phyloP scores from a whole-genome alignment of 768 basidiomycete genomes.

The Termitomyces sp. region DNA sequence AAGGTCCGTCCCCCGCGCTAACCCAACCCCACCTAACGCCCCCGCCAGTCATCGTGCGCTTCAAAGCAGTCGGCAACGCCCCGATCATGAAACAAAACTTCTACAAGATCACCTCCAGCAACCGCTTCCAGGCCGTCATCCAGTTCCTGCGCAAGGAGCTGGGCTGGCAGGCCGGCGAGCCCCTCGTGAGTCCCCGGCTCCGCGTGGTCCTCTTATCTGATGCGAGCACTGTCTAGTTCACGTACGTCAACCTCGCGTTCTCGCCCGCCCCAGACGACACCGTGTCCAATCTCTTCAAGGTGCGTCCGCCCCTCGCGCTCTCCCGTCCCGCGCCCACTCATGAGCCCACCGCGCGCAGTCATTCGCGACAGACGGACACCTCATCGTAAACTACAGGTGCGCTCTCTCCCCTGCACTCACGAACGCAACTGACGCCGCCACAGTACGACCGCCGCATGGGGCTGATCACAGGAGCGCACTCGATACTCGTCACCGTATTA shows the following conservation, averaged over 20 bases:
- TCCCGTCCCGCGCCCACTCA: background rate
- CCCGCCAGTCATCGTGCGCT: constrained; percentile 85
- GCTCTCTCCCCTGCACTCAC: constrained; percentile 8
- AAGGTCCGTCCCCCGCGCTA: constrained; percentile 43
- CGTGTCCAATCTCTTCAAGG: constrained; percentile 75
- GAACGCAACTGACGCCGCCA: background rate
- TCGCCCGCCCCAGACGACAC: constrained; percentile 83
- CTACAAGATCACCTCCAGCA: constrained; percentile 94
- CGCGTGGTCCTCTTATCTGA: background rate
- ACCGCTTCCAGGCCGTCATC: constrained; percentile 93
- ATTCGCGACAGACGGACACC: constrained; percentile 82
- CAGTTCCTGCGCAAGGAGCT: constrained; percentile 89
- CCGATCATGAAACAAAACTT: constrained; percentile 99
- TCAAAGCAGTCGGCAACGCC: constrained; percentile 96
- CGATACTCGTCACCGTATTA: no score
- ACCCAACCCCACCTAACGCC: background rate
- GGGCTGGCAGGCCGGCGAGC: constrained; percentile 81
- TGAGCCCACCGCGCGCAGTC: constrained; percentile 42
- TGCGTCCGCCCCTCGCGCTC: constrained; percentile 19
- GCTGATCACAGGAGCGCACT: constrained; percentile 19
- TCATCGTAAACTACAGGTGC: constrained; percentile 91
- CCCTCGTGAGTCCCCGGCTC: constrained; percentile 56
- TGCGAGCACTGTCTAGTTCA: constrained; percentile 19
- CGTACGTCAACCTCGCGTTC: constrained; percentile 60
- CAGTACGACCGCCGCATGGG: constrained; percentile 45